These are phyloP conservation scores for Sophora flavescens DNA, from an alignment of 306 rosid species.

Conservation along the genomic window DNA sequence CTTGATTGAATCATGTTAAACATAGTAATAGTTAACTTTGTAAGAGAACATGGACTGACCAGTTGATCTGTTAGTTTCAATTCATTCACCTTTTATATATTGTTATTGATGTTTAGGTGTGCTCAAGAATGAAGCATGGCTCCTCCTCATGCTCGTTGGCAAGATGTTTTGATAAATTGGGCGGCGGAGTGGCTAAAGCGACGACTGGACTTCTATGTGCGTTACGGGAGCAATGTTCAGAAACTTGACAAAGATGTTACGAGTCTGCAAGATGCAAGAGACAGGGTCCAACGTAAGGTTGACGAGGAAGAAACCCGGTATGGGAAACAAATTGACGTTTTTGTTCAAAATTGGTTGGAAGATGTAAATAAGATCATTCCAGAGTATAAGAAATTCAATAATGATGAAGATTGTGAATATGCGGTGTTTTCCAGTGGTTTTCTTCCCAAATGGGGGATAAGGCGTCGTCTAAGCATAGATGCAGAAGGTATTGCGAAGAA, in stretches of 20 bases:
- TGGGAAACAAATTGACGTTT: not conserved
- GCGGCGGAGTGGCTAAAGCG: not conserved
- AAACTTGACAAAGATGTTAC: not conserved
- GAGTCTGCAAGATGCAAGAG: not conserved
- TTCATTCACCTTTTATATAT: no score
- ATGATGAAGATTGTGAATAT: not conserved
- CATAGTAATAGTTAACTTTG: no score
- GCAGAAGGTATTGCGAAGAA: not conserved
- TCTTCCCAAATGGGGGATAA: not conserved
- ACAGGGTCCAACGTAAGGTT: not conserved
- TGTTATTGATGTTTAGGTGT: no score
- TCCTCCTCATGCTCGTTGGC: not conserved
- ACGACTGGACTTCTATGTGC: not conserved
- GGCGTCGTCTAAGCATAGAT: not conserved
- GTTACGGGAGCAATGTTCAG: not conserved
- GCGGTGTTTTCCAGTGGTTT: not conserved
- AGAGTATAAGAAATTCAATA: not conserved
- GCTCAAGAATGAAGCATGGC: conserved; percentile 8
- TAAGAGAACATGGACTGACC: no score
- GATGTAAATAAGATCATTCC: not conserved
- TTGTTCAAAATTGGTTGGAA: not conserved
- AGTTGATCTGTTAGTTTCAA: no score
- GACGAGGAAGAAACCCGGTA: not conserved
- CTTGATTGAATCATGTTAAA: no score
- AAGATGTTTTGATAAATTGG: no score